Evolutionary conservation across 1,139 yeast species (phyloP).

Genomic region (Yamadazyma membranifaciens): DNA sequence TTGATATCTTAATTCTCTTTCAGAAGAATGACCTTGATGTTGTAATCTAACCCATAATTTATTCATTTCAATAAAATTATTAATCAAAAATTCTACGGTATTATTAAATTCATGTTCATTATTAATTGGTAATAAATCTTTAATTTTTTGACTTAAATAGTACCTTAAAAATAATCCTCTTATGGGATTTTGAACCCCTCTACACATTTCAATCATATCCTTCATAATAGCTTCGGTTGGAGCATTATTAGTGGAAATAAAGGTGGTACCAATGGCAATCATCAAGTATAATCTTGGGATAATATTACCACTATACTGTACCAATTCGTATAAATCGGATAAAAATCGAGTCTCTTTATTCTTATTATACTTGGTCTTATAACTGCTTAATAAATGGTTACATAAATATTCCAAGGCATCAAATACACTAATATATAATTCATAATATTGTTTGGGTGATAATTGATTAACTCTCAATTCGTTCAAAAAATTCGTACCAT

Average conservation of each 20-base stretch:
- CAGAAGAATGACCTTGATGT: constrained; percentile 92
- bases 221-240: constrained; percentile 86
- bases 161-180: constrained; percentile 87
- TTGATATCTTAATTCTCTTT: constrained; percentile 66
- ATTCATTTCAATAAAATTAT: constrained; percentile 95
- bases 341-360: constrained; percentile 55
- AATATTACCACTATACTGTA: constrained; percentile 92
- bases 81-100: constrained; percentile 69
- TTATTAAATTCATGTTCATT: constrained; percentile 53
- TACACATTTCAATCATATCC: constrained; percentile 97
- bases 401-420: constrained; percentile 78
- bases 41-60: constrained; percentile 95
- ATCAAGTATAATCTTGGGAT: constrained; percentile 88
- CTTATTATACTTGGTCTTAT: constrained; percentile 41
- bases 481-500: constrained; percentile 77
- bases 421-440: constrained; percentile 78
- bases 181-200: constrained; percentile 96
- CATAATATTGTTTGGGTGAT: constrained; percentile 92
- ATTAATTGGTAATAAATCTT: constrained; percentile 59
- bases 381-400: constrained; percentile 62
- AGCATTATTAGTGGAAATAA: constrained; percentile 73
- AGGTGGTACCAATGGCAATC: constrained; percentile 93
- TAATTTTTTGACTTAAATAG: constrained; percentile 81
- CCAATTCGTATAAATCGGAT: constrained; percentile 89
- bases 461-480: constrained; percentile 77